Evolutionary conservation across 2,329 filamentous ascomycete species (phyloP), one percentile per base, ranked within the genome.

Genomic region (Colletotrichum sp.): DNA sequence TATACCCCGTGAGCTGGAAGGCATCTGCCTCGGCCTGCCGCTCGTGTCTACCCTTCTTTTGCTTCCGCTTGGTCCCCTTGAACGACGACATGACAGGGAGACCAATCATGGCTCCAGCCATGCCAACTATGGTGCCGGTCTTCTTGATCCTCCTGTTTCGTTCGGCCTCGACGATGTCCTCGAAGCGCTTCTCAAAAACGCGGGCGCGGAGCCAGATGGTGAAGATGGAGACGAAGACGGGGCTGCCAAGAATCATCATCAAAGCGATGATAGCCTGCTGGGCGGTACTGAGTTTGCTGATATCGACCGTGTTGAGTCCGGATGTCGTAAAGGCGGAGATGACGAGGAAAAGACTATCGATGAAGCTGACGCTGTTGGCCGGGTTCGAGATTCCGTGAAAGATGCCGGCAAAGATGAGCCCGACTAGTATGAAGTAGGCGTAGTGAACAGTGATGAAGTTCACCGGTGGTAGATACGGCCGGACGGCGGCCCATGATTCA

Each of bases 371-470:
- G 77, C 86, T 90, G 70, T 84, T 82, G n/a, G 83, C 80, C 2
- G 90, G 89, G 3, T 86, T 86, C 1, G 90, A 91, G 1, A 89
- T 86, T 10, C 86, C 88, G 88, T 89, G 94, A 80, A 94, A 92
- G 66, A 95, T 89, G 73, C 90, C 78, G n/a, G 92, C 92, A 69
- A 86, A 87, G 21, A 93, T 28, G 9, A 94, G 80, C 68, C 87
- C 88, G 13, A 89, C 88, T 7, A 84, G 73, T 76, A 93, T 86
- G 81, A 95, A 94, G 84, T 94, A 95, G 68, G 88, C 81, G 83
- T 94, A 94, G 81, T 95, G 93, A 13, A 94, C 79, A 3, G 90
- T 92, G 79, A 93, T 90, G 81, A 91, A 93, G 79, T 92, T 93
- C 76, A 91, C 82, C 7, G 87, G 85, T 10, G 88, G 88, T 13